phyloP scores from a whole-genome alignment of 345 rosid species.

The Aquilaria malaccensis region DNA sequence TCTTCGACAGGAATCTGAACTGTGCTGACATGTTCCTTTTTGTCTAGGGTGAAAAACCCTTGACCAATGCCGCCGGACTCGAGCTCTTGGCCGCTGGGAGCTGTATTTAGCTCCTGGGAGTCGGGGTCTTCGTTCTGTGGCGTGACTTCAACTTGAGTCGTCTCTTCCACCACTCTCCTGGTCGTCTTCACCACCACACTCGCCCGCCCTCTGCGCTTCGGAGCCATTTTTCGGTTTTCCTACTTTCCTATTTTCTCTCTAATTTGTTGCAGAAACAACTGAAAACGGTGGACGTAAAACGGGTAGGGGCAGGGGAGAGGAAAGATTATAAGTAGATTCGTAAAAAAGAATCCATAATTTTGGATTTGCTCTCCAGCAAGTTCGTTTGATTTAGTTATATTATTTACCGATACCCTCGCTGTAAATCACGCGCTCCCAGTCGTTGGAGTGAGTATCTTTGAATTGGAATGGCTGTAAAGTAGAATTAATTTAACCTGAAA shows the following conservation, averaged over 20 bases:
- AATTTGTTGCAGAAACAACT: background rate
- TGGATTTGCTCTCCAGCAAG: too few relatives aligned
- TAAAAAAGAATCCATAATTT: too few relatives aligned
- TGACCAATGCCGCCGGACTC: background rate
- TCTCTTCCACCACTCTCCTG: slow-evolving; percentile 32
- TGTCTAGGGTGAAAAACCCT: too few relatives aligned
- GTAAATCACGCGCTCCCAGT: too few relatives aligned
- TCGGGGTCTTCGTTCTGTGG: slow-evolving; percentile 8
- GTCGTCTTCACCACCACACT: slow-evolving; percentile 27
- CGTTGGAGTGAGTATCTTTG: too few relatives aligned
- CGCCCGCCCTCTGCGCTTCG: slow-evolving; percentile 19
- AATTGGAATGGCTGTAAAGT: too few relatives aligned
- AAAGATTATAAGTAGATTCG: background rate
- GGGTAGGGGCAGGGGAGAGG: background rate
- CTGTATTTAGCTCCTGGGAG: background rate
- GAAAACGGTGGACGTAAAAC: background rate
- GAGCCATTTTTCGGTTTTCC: slow-evolving; percentile 29
- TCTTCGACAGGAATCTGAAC: slow-evolving; percentile 9
- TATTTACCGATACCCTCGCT: too few relatives aligned
- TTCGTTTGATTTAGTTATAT: too few relatives aligned
- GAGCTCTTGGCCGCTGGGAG: background rate
- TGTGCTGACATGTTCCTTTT: background rate
- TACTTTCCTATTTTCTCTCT: background rate
- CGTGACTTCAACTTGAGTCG: slow-evolving; percentile 23
- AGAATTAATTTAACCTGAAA: too few relatives aligned